phyloP scores from a whole-genome alignment of 768 basidiomycete species.

The Scleroderma bovista region DNA sequence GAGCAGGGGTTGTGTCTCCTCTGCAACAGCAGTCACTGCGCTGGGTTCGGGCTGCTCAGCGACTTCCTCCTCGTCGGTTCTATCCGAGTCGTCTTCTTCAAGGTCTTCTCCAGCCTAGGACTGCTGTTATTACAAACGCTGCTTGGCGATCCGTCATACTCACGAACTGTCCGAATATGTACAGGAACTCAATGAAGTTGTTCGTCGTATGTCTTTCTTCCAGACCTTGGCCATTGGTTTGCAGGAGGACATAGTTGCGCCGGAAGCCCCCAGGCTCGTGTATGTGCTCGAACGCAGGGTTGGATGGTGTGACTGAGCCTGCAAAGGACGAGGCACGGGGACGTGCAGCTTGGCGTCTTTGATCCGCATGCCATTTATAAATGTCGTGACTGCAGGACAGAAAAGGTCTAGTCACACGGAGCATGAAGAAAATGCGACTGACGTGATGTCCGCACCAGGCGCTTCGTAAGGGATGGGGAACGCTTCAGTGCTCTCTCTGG shows the following conservation, averaged over 20 bases:
- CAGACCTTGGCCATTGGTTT: constrained; percentile 59
- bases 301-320: constrained; percentile 43
- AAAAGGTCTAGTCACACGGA: constrained; percentile 11
- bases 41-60: constrained; percentile 21
- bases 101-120: constrained; percentile 84
- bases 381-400: constrained; percentile 65
- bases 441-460: constrained; percentile 90
- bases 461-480: constrained; percentile 90
- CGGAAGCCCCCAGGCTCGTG: constrained; percentile 95
- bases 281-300: constrained; percentile 87
- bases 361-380: constrained; percentile 91
- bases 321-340: constrained; percentile 69
- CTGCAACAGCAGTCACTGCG: constrained; percentile 11
- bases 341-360: constrained; percentile 53
- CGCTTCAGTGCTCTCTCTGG: constrained; percentile 52
- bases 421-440: constrained; percentile 33
- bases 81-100: constrained; percentile 81
- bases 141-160: constrained; percentile 27
- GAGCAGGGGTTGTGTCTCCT: constrained; percentile 58
- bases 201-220: constrained; percentile 61
- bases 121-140: constrained; percentile 1
- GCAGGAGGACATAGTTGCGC: constrained; percentile 76
- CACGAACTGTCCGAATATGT: constrained; percentile 94
- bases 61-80: constrained; percentile 51
- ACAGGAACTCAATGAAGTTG: constrained; percentile 93